Base-by-base conservation (phyloP, 2,329 filamentous ascomycete species). In the Xylariaceae sp. region DNA sequence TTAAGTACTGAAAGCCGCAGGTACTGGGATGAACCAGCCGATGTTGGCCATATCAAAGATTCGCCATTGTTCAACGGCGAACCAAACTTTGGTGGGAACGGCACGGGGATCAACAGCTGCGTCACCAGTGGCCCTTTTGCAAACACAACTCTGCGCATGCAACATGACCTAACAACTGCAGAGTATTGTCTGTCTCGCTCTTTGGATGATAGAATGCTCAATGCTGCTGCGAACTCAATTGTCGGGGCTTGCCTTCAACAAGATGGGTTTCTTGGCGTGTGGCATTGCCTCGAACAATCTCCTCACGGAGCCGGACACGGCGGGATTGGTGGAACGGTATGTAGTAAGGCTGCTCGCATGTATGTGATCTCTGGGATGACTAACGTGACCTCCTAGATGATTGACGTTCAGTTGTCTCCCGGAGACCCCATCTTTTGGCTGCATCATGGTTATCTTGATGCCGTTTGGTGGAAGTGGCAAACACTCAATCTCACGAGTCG, bases 21-120 rank as follows among this genome's bases (percentile, higher is more conserved):
- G 51, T 71, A 71, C 57, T 73, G 70, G 70, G 66, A 73, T 53
- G 67, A 68, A 59, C 61, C 63, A 6, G 44, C 57, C 2, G 69
- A 72, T 38, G 58, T 66, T 31, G 66, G 63, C 36, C 47, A 60
- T 5, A 56, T 68, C n/a, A 50, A 44, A 5, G 34, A 39, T 13
- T 69, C 67, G 11, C 58, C 60, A 2, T 53, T 71, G 2, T 67
- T 69, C 40, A 65, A 65, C 18, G 44, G 61, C 2, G 56, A 57
- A 2, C 60, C 58, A 5, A 69, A 68, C 13, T 70, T 69, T 31
- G 69, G 70, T 10, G 66, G 67, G 6, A 56, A 67, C 46, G 68
- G 67, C 3, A 57, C 53, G 4, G 60, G 58, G 7, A 17, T 17
- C 2, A 55, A 58, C n/a, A 60, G 59, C 6, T 73, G 70, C 55